Base-by-base conservation (phyloP, 2,329 filamentous ascomycete species). In the Microsporum audouinii region DNA sequence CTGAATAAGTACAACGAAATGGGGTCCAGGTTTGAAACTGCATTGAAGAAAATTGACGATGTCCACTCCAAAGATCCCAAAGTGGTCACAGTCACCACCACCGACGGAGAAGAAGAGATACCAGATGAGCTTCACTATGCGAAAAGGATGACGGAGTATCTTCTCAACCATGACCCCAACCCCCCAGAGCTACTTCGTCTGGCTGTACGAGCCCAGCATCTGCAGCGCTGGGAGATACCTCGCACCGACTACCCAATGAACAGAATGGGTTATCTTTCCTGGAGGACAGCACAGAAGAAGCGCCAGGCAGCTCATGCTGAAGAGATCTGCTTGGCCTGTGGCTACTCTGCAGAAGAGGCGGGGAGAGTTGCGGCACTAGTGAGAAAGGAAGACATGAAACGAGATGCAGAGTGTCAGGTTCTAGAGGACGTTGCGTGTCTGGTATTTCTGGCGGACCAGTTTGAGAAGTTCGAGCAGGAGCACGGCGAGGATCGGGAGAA, bases 71-170 rank as follows among this genome's bases (percentile, higher is more conserved):
- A 81, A 65, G 88, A 91, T 71, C 87, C 88, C 2, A 87, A 77
- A 68, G 80, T 78, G 62, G 72, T 78, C 58, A 77, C 75, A 14
- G 71, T 77, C 38, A 45, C 31, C 7, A 31, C 10, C n/a, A 45
- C 36, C 5, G 17, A 33, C 33, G 69, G 76, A 61, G 74, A 71
- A 63, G 70, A 74, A 59, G 67, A 71, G 4, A 68, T 85, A 1
- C 87, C 89, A 0, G 91, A 89, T 74, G 90, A 95, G 74, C 84
- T 92, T 1, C 85, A 90, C 76, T 95, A 95, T 71, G 88, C 89
- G 5, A 80, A 81, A 58, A 85, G 89, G 73, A 91, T 91, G 87
- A 89, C 87, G 58, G 75, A 77, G 36, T 94, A 88, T 80, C 84
- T 95, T 36, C 71, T 77, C 6, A 75, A 80, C 14, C 83, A 85